Evolutionary conservation across 768 basidiomycete genomes (phyloP).

Genomic region (Leucosporidium creatinivorum): DNA sequence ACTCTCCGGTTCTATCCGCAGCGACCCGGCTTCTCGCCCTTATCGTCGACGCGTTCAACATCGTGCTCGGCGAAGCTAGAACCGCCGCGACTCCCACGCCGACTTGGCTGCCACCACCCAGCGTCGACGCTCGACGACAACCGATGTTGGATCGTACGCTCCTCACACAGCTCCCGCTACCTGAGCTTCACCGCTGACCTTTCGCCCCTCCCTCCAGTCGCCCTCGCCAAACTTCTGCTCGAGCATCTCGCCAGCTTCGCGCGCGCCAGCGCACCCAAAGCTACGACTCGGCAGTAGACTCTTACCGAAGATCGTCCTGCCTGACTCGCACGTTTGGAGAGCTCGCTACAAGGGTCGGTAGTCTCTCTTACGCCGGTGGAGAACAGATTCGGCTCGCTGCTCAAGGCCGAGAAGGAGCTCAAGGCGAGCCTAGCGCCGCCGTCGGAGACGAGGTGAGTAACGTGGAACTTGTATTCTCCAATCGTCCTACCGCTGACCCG

Average conservation of each 20-base stretch:
- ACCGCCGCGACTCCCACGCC: neutral
- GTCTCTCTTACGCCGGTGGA: neutral
- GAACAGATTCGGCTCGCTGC: neutral
- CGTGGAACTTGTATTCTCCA: too few relatives aligned
- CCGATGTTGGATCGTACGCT: neutral
- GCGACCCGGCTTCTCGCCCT: neutral
- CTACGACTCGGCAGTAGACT: neutral
- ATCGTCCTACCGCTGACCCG: too few relatives aligned
- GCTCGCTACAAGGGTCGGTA: neutral
- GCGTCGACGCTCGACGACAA: neutral
- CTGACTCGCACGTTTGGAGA: neutral
- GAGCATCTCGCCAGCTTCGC: neutral
- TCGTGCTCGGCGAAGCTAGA: neutral
- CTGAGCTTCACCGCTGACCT: neutral
- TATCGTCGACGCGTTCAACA: neutral
- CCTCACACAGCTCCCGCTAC: neutral
- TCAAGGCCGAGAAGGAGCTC: neutral
- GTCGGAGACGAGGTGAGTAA: neutral
- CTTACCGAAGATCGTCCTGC: neutral
- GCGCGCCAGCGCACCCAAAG: neutral
- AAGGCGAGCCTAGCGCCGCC: neutral
- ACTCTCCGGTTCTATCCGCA: too few relatives aligned
- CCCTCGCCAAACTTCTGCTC: neutral
- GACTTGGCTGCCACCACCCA: neutral
- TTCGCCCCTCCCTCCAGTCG: neutral